Base-by-base conservation (phyloP, 2,329 filamentous ascomycete genomes). In the Colletotrichum musicola region DNA sequence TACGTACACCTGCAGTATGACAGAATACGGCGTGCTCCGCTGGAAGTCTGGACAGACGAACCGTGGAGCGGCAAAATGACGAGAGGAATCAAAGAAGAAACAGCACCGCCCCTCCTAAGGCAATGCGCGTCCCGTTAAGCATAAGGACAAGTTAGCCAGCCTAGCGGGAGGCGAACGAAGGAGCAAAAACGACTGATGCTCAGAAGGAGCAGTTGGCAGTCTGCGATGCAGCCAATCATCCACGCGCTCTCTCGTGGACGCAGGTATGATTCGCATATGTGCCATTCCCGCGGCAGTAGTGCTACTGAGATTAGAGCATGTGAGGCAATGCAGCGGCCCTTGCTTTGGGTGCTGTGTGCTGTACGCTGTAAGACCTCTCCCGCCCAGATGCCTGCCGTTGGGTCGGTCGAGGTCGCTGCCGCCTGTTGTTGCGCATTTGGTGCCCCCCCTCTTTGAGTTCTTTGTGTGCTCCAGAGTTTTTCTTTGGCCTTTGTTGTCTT, bases 241-340 rank as follows among this genome's bases (percentile, higher is more conserved):
- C 72, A 72, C 69, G 65, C 13, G 25, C 4, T 50, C 55, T 35
- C 30, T 35, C 54, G 64, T 63, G 64, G 76, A 80, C 77, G 78
- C 80, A 81, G 77, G 78, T 81, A 81, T 81, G 80, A 77, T 81
- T 75, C 77, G 80, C 78, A 81, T 81, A 78, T 78, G 74, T 77
- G 58, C 53, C 30, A 58, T 53, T 57, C 40, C 38, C 55, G 66
- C 64, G 42, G 69, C 69, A 66, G 55, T 50, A 44, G 47, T 75
- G 70, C 72, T 70, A 63, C 62, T 63, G 62, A n/a, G 53, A 57
- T 42, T 63, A 42, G 40, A 64, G 38, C 54, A 64, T 68, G 66
- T 61, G 66, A 60, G 56, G 51, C 62, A 61, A 62, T 66, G 71
- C 70, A 70, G 60, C 62, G 70, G 64, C 62, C 64, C 62, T 64